Base-by-base conservation (phyloP, 352 stramenopile genomes). In the Elongisporangium anandrum region DNA sequence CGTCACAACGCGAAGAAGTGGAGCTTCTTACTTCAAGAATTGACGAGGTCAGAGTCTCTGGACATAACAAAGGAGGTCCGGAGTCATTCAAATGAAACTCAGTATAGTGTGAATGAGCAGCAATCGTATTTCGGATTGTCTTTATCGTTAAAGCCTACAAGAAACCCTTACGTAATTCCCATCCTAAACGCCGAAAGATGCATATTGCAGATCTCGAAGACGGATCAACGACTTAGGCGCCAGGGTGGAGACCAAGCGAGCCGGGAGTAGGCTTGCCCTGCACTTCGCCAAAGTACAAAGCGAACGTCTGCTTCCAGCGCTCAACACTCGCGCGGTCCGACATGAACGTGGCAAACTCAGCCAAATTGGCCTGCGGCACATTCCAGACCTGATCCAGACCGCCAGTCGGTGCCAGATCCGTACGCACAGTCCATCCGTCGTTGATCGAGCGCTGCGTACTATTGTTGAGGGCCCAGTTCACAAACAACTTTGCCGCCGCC, bases 201-300 rank as follows among this genome's bases (percentile, higher is more conserved):
- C n/a, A n/a, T n/a, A n/a, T n/a, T n/a, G n/a, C n/a, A n/a, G n/a
- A n/a, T n/a, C n/a, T n/a, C n/a, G n/a, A n/a, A n/a, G n/a, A n/a
- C n/a, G n/a, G n/a, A n/a, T n/a, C n/a, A n/a, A n/a, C 24, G 24
- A 10, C 39, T 75, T 65, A 80, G 23, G 60, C 34, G 24, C 73
- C 70, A 20, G 70, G 72, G 54, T 79, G 56, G n/a, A 87, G 50
- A 24, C 71, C 75, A 24, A 79, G 63, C 50, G 56, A 57, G 4
- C 75, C 73, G 1, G 67, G 68, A 9, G 63, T 79, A 39, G 73
- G 66, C 60, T 73, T 56, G 63, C 70, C 73, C 48, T 70, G 63
- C 45, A 83, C 75, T 48, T 88, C 75, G 24, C 73, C 73, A 53
- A 88, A 75, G 78, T 83, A 86, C 34, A 88, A 49, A 38, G 66